These are phyloP conservation scores for Leavenworthia alabamica DNA, from an alignment of 345 rosid genomes.

Conservation along the genomic window DNA sequence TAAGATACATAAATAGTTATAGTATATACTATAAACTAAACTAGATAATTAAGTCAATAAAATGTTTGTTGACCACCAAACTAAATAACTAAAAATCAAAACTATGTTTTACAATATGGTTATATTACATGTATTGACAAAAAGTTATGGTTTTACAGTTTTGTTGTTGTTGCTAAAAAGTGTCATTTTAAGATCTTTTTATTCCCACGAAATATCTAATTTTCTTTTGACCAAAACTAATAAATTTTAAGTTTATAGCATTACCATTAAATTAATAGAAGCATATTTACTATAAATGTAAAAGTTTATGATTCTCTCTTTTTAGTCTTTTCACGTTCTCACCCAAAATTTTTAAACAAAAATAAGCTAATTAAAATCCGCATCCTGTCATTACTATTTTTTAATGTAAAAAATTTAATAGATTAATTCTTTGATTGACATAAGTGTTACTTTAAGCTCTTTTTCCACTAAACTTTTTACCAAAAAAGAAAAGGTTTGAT, in stretches of 20 bases:
- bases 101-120: not conserved
- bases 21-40: not conserved
- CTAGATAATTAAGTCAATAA: not conserved
- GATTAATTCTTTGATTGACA: not conserved
- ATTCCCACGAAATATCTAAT: not conserved
- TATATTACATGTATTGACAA: not conserved
- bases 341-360: not conserved
- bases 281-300: not conserved
- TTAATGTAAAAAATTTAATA: not conserved
- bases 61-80: not conserved
- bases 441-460: not conserved
- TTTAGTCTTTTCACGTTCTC: not conserved
- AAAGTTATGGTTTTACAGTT: not conserved
- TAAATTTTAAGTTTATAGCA: not conserved
- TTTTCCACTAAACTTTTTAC: not conserved
- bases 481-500: not conserved
- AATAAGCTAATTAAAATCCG: not conserved
- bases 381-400: not conserved
- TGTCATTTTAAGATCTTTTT: not conserved
- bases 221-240: not conserved
- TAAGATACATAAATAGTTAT: not conserved
- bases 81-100: not conserved
- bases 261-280: not conserved
- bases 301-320: not conserved
- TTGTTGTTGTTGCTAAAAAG: not conserved